These are phyloP conservation scores for Barnettozyma salicaria DNA, from an alignment of 805 yeast genomes.

Conservation along the genomic window DNA sequence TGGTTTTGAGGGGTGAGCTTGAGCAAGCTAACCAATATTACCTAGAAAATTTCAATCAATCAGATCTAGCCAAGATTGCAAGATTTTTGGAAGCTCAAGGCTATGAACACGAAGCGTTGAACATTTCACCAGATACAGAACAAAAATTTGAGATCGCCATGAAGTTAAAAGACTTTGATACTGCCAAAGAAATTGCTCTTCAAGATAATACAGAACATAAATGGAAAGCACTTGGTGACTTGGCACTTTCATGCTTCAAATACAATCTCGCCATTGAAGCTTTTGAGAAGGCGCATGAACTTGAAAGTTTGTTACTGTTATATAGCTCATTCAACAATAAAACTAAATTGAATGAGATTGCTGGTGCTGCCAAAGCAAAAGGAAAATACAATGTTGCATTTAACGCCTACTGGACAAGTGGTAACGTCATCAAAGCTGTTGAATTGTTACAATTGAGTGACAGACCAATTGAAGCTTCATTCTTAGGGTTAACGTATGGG, in stretches of 20 bases:
- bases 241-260: constrained; percentile 73
- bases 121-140: constrained; percentile 79
- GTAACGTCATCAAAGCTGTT: constrained; percentile 59
- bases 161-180: constrained; percentile 59
- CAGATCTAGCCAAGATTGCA: constrained; percentile 71
- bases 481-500: constrained; percentile 68
- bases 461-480: constrained; percentile 77
- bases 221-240: constrained; percentile 91
- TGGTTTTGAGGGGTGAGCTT: constrained; percentile 89
- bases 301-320: constrained; percentile 73
- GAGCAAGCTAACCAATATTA: constrained; percentile 65
- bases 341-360: constrained; percentile 54
- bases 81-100: constrained; percentile 94
- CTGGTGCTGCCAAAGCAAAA: constrained; percentile 55
- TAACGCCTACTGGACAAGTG: constrained; percentile 83
- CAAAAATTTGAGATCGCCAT: constrained; percentile 89
- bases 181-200: constrained; percentile 65
- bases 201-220: constrained; percentile 54
- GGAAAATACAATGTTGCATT: constrained; percentile 90
- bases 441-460: constrained; percentile 61
- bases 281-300: constrained; percentile 72
- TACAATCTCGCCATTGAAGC: constrained; percentile 74
- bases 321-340: constrained; percentile 76
- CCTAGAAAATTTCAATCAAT: constrained; percentile 55
- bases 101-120: constrained; percentile 72